These are phyloP conservation scores for Annulohypoxylon maeteangense DNA, from an alignment of 495 filamentous ascomycete species.

Conservation along the genomic window DNA sequence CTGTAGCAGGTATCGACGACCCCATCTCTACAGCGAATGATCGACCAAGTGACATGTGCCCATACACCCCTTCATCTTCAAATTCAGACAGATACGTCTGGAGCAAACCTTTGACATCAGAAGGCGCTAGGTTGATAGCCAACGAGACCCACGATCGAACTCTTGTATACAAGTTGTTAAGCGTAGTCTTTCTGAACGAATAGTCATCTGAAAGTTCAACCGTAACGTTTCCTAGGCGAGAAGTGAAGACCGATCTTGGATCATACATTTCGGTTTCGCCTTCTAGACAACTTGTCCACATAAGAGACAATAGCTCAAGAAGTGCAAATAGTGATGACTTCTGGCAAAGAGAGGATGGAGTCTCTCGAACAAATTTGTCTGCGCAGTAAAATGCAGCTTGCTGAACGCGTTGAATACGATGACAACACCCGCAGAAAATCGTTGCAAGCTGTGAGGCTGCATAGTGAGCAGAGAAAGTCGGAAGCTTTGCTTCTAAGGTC, in stretches of 20 bases:
- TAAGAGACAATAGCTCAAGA: conserved; percentile 86
- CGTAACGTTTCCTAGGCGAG: conserved; percentile 75
- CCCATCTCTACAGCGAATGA: conserved; percentile 97
- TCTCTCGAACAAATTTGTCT: conserved; percentile 81
- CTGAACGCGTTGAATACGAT: conserved; percentile 89
- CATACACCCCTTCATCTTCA: conserved; percentile 85
- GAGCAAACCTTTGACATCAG: conserved; percentile 94
- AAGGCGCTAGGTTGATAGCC: conserved; percentile 84
- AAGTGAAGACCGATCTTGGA: conserved; percentile 81
- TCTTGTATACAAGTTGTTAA: conserved; percentile 78
- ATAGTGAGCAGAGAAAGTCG: conserved; percentile 82
- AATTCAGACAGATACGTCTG: conserved; percentile 96
- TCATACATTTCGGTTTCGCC: conserved; percentile 94
- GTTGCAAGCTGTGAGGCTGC: conserved; percentile 86
- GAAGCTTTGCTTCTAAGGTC: conserved; percentile 73
- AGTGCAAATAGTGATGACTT: conserved; percentile 89
- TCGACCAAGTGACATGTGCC: conserved; percentile 90
- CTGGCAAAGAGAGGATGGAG: conserved; percentile 91
- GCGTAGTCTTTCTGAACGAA: conserved; percentile 75
- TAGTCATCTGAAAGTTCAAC: conserved; percentile 95
- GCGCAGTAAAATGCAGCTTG: conserved; percentile 82
- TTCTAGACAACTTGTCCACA: conserved; percentile 95
- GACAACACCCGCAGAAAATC: conserved; percentile 89
- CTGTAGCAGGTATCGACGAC: conserved; percentile 82
- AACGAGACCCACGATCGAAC: conserved; percentile 82